phyloP scores from a whole-genome alignment of 176 grass and related monocot species.

The Coix lacrymajobi region DNA sequence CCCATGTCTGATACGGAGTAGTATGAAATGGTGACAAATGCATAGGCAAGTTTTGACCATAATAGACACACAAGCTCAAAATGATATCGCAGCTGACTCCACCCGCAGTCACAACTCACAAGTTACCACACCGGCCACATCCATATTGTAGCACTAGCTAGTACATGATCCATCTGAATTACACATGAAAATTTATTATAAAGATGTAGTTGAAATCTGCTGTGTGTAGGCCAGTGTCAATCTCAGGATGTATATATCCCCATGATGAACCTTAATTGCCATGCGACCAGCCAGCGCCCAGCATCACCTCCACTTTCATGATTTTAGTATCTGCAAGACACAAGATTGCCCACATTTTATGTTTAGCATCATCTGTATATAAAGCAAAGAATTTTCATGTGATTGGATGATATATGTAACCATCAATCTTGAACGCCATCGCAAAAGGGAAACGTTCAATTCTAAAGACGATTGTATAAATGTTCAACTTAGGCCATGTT shows the following conservation, averaged over 20 bases:
- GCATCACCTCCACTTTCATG: background rate
- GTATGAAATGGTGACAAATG: no score
- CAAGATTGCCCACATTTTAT: background rate
- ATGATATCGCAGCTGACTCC: background rate
- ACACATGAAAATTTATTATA: background rate
- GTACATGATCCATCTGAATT: background rate
- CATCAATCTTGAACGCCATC: background rate
- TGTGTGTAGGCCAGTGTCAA: background rate
- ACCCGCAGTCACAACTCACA: background rate
- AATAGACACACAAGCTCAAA: background rate
- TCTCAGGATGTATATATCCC: background rate
- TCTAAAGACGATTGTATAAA: background rate
- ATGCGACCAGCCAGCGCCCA: background rate
- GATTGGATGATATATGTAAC: no score
- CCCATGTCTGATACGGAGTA: background rate
- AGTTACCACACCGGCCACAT: background rate
- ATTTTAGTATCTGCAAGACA: background rate
- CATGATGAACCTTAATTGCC: background rate
- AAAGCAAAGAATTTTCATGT: no score
- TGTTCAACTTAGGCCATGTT: no score
- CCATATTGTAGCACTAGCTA: background rate
- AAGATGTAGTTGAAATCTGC: background rate
- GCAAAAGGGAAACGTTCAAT: background rate
- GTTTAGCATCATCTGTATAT: background rate
- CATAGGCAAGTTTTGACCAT: background rate